phyloP scores from a whole-genome alignment of 75 land plant species.

The Sequoiadendron giganteum region DNA sequence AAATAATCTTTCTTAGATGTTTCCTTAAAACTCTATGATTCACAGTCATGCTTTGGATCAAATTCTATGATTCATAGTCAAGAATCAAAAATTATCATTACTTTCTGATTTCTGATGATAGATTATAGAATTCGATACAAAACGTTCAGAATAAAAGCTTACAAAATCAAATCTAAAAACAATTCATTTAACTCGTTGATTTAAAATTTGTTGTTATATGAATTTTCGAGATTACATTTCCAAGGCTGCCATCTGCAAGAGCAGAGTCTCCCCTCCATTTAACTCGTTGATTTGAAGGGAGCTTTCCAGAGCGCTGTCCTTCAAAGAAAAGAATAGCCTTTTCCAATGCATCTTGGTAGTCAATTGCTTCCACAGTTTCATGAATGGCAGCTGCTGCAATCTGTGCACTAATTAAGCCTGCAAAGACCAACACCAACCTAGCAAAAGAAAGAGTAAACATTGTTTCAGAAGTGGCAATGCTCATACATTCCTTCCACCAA shows the following conservation, averaged over 20 bases:
- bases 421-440: not conserved
- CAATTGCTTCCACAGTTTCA: constrained; percentile 7
- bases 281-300: constrained; percentile 34
- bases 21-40: too few relatives aligned
- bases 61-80: too few relatives aligned
- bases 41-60: too few relatives aligned
- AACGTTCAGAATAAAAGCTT: too few relatives aligned
- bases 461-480: not conserved
- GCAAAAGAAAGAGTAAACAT: not conserved
- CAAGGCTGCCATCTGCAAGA: constrained; percentile 21
- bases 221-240: not conserved
- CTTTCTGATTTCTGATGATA: too few relatives aligned
- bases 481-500: not conserved
- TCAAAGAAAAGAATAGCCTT: constrained; percentile 39
- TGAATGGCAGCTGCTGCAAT: not conserved
- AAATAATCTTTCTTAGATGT: too few relatives aligned
- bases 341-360: constrained; percentile 25
- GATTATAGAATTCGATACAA: too few relatives aligned
- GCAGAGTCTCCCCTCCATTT: constrained; percentile 42
- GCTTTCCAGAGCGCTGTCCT: constrained; percentile 42
- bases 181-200: not conserved
- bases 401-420: not conserved
- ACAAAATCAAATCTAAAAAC: too few relatives aligned
- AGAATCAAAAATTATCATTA: too few relatives aligned
- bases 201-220: not conserved